Percentiles rank a stretch among this genome's conserved stretches.
phyloP scores from a whole-genome alignment of 805 yeast species.

The Pichia rugopelliculosa region DNA sequence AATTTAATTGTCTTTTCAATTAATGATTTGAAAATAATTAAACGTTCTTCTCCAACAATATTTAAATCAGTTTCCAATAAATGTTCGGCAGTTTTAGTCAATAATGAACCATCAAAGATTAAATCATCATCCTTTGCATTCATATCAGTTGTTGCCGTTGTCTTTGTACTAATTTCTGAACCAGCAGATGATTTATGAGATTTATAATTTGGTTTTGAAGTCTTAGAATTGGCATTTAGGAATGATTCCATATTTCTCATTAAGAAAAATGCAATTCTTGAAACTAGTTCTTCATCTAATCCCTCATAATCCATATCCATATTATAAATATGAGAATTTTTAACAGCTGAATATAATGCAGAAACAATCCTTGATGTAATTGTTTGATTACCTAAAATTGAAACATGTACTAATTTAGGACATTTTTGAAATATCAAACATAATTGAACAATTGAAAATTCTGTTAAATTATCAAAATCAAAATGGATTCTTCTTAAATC shows the following conservation, averaged over 20 bases:
- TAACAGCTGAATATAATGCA: slow-evolving; percentile 43
- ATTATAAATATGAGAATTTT: slow-evolving; percentile 40
- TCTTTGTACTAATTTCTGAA: slow-evolving; percentile 8
- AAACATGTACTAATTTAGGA: slow-evolving; percentile 43
- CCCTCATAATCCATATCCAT: slow-evolving; percentile 46
- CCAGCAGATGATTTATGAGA: slow-evolving; percentile 13
- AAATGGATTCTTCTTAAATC: slow-evolving; percentile 45
- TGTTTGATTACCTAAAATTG: slow-evolving; percentile 44
- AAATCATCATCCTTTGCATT: slow-evolving; percentile 43
- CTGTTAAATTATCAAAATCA: slow-evolving; percentile 44
- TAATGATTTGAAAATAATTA: slow-evolving; percentile 41
- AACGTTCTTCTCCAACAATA: slow-evolving; percentile 31
- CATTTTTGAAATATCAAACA: slow-evolving; percentile 42
- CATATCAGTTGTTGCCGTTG: slow-evolving; percentile 1
- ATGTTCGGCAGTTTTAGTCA: slow-evolving; percentile 68
- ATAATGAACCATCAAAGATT: slow-evolving; percentile 66
- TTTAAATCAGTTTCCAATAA: slow-evolving; percentile 35
- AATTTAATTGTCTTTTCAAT: slow-evolving; percentile 44
- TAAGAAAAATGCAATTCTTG: slow-evolving; percentile 47
- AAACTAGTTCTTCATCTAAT: slow-evolving; percentile 42
- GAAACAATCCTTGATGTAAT: slow-evolving; percentile 39
- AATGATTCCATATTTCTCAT: slow-evolving; percentile 50
- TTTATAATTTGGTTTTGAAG: not conserved
- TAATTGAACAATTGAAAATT: slow-evolving; percentile 41
- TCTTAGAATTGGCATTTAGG: slow-evolving; percentile 21